Evolutionary conservation across 106 monocot genomes (phyloP).

Genomic region (Dioscorea alata): DNA sequence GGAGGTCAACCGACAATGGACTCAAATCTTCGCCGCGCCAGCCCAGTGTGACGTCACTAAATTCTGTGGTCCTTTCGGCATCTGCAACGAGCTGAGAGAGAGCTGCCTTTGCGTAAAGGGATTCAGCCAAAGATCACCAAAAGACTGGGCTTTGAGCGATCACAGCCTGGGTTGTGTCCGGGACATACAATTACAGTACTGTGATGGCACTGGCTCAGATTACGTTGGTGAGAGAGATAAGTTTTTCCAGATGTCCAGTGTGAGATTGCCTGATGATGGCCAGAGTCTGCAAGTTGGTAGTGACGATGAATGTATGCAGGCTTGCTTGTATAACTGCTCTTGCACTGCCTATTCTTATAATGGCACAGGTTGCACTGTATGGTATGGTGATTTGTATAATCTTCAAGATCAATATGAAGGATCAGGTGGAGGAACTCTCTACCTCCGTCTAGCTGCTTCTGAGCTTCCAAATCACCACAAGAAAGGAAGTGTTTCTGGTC

Average conservation of each 20-base stretch:
- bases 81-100: background rate
- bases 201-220: background rate
- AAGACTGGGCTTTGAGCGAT: background rate
- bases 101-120: constrained; percentile 2
- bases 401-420: constrained; percentile 1
- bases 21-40: background rate
- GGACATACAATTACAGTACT: background rate
- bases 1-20: too few relatives aligned
- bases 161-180: background rate
- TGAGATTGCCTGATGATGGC: constrained; percentile 5
- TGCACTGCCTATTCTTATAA: constrained; percentile 18
- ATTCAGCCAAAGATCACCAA: background rate
- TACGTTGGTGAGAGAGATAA: background rate
- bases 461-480: background rate
- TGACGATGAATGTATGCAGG: background rate
- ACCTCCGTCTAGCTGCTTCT: constrained; percentile 4
- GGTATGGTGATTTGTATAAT: constrained; percentile 4
- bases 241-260: constrained; percentile 7
- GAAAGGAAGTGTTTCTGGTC: background rate
- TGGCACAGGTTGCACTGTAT: background rate
- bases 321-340: constrained; percentile 17
- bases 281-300: background rate
- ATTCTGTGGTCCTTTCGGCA: background rate
- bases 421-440: background rate
- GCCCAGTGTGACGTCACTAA: constrained; percentile 3